phyloP scores from a whole-genome alignment of 805 yeast species.

The Blastobotrys parvus region DNA sequence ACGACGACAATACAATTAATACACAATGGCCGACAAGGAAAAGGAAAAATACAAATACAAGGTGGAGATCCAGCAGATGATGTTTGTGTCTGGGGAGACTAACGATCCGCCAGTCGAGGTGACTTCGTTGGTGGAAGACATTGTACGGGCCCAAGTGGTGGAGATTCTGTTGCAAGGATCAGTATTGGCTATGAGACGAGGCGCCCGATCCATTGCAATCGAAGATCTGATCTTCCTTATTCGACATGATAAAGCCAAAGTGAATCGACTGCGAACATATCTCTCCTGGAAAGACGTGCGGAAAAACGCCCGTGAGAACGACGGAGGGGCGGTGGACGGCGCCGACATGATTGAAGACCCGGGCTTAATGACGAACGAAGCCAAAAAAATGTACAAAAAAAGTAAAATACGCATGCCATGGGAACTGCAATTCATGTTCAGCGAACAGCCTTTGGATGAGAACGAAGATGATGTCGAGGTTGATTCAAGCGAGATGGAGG shows the following conservation, averaged over 20 bases:
- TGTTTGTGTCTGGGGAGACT: conserved; percentile 95
- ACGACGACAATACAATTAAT: too few relatives aligned
- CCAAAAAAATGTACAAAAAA: conserved; percentile 52
- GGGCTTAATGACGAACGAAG: conserved; percentile 29
- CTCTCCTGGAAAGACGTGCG: conserved; percentile 96
- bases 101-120: conserved; percentile 92
- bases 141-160: conserved; percentile 89
- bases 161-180: conserved; percentile 74
- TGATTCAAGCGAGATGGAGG: conserved; percentile 88
- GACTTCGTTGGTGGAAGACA: conserved; percentile 88
- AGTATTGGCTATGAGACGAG: conserved; percentile 67
- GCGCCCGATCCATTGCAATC: conserved; percentile 75
- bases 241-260: conserved; percentile 90
- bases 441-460: conserved; percentile 76
- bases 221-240: conserved; percentile 92
- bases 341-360: conserved; percentile 44
- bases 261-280: conserved; percentile 81
- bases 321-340: conserved; percentile 50
- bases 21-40: conserved; percentile 7
- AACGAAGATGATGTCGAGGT: conserved; percentile 51
- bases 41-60: conserved; percentile 55
- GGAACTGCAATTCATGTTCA: conserved; percentile 91
- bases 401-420: conserved; percentile 82
- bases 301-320: conserved; percentile 65
- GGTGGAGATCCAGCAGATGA: conserved; percentile 93